These are phyloP conservation scores for Claviceps humidiphila DNA, from an alignment of 2,329 filamentous ascomycete genomes.

Conservation along the genomic window DNA sequence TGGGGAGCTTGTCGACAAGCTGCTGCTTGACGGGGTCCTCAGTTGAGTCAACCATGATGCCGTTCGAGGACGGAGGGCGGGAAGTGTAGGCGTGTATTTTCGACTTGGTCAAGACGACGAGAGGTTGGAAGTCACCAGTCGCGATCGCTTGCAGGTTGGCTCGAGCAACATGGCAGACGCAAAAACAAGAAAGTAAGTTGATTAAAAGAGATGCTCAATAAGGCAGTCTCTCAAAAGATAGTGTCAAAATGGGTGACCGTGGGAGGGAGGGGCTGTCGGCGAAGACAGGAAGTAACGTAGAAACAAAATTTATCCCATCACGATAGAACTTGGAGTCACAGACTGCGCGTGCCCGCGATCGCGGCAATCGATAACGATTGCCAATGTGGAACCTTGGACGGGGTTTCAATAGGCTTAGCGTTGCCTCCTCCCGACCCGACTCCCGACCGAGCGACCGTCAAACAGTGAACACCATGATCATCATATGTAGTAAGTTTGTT, in stretches of 20 bases:
- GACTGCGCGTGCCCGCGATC: too few relatives aligned
- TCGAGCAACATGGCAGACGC: constrained; percentile 6
- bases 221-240: neutral
- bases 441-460: too few relatives aligned
- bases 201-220: neutral
- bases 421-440: too few relatives aligned
- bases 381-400: too few relatives aligned
- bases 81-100: neutral
- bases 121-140: constrained; percentile 2
- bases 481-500: too few relatives aligned
- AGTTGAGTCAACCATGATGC: constrained; percentile 5
- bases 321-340: too few relatives aligned
- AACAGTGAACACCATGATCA: too few relatives aligned
- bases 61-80: neutral
- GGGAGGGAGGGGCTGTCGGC: neutral
- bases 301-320: neutral
- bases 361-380: too few relatives aligned
- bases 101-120: constrained; percentile 1
- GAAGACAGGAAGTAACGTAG: neutral
- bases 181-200: neutral
- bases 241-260: neutral
- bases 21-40: constrained; percentile 5
- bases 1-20: constrained; percentile 72
- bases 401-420: too few relatives aligned
- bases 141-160: constrained; percentile 1